Conservation (phyloP, 2,329 filamentous ascomycete genomes). For the Cladosporium velox region DNA sequence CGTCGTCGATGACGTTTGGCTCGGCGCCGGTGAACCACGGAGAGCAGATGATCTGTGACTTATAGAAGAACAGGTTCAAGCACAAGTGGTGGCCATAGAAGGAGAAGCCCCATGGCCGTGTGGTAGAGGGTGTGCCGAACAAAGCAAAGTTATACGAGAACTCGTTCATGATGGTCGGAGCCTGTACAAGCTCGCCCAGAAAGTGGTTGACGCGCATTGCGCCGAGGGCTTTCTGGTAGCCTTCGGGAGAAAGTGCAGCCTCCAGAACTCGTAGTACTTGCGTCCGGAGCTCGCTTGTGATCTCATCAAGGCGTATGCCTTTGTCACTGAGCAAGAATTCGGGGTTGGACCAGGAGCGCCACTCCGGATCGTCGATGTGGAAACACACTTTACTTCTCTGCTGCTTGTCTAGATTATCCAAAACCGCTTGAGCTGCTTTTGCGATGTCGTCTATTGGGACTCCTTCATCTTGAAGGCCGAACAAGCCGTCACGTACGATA, state of each 20-base stretch:
- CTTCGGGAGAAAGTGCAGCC: slow-evolving; percentile 65
- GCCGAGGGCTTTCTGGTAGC: slow-evolving; percentile 67
- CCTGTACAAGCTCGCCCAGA: slow-evolving; percentile 66
- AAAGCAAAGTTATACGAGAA: slow-evolving; percentile 75
- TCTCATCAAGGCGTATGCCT: slow-evolving; percentile 70
- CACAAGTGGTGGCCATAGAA: slow-evolving; percentile 81
- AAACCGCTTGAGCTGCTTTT: slow-evolving; percentile 49
- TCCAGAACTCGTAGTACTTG: slow-evolving; percentile 59
- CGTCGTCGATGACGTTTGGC: slow-evolving; percentile 71
- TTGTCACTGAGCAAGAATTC: slow-evolving; percentile 71
- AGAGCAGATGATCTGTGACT: slow-evolving; percentile 65
- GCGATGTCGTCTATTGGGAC: slow-evolving; percentile 62
- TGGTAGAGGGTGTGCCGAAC: slow-evolving; percentile 63
- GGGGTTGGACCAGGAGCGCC: slow-evolving; percentile 72
- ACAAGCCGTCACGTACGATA: slow-evolving; percentile 27
- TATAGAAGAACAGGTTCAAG: slow-evolving; percentile 68
- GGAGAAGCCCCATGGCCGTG: slow-evolving; percentile 68
- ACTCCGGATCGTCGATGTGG: slow-evolving; percentile 69
- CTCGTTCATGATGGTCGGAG: slow-evolving; percentile 68
- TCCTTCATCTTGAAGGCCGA: slow-evolving; percentile 61
- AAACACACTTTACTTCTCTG: slow-evolving; percentile 56
- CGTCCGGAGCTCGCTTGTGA: slow-evolving; percentile 48
- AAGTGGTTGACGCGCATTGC: slow-evolving; percentile 78
- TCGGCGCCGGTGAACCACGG: slow-evolving; percentile 81
- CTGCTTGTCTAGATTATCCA: slow-evolving; percentile 50